phyloP scores from a whole-genome alignment of 2,329 filamentous ascomycete genomes.

The Annulohypoxylon truncatum region DNA sequence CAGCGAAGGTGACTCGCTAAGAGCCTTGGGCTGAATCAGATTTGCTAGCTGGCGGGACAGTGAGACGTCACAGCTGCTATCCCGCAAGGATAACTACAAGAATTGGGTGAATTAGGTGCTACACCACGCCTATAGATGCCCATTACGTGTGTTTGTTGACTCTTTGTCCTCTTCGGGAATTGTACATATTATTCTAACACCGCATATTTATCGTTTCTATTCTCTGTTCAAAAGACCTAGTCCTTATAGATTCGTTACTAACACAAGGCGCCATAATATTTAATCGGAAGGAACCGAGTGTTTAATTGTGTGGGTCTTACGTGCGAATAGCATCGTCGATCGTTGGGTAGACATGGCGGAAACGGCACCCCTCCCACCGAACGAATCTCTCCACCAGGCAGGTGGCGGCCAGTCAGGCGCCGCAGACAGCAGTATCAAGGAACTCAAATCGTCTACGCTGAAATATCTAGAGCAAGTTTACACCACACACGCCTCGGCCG shows the following conservation, averaged over 20 bases:
- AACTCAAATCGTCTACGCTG: constrained; percentile 56
- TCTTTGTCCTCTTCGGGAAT: constrained; percentile 14
- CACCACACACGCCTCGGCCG: constrained; percentile 55
- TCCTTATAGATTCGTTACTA: not conserved
- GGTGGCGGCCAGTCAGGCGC: constrained; percentile 60
- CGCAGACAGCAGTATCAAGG: constrained; percentile 54
- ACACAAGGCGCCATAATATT: not conserved
- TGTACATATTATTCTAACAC: constrained; percentile 9
- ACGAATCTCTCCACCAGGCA: constrained; percentile 55
- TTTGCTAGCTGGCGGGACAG: constrained; percentile 17
- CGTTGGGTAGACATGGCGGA: constrained; percentile 39
- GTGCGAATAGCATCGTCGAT: constrained; percentile 5
- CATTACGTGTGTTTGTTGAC: constrained; percentile 18
- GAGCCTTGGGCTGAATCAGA: constrained; percentile 35
- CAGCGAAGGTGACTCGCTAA: constrained; percentile 31
- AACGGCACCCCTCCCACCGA: constrained; percentile 40
- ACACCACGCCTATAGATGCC: constrained; percentile 6
- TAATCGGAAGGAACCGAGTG: not conserved
- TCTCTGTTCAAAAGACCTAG: not conserved
- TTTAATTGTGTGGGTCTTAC: not conserved
- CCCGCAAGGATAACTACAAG: constrained; percentile 11
- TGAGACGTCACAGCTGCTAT: constrained; percentile 35
- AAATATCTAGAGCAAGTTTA: constrained; percentile 61
- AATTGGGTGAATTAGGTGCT: not conserved
- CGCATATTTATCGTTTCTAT: not conserved